A percentile compares a stretch with the other conserved stretches of the same genome.
Evolutionary conservation across 345 rosid species (phyloP).

Genomic region (Aethionema arabicum): DNA sequence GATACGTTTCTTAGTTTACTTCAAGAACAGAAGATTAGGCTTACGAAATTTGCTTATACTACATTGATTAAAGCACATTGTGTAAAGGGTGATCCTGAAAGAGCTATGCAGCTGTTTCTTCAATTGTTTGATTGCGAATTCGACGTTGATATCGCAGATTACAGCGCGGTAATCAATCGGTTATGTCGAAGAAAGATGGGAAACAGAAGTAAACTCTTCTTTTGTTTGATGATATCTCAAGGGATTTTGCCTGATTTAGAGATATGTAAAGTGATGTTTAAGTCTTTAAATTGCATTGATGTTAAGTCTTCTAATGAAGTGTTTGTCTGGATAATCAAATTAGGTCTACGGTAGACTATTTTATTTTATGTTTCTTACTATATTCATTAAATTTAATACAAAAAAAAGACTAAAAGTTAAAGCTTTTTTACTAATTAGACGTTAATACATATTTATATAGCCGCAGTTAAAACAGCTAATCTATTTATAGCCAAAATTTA

Average conservation of each 20-base stretch:
- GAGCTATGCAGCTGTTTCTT: constrained; percentile 41
- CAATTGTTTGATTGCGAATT: constrained; percentile 61
- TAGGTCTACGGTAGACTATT: no score
- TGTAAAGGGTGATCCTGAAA: constrained; percentile 57
- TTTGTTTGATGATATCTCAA: constrained; percentile 52
- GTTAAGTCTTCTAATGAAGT: constrained; percentile 38
- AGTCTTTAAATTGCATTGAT: constrained; percentile 41
- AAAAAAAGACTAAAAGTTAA: no score
- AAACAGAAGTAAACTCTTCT: constrained; percentile 47
- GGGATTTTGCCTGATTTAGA: constrained; percentile 60
- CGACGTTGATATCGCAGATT: constrained; percentile 60
- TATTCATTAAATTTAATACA: no score
- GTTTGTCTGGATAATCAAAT: constrained; percentile 50
- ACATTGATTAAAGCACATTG: constrained; percentile 76
- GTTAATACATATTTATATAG: no score
- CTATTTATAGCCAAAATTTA: no score
- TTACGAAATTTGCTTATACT: constrained; percentile 60
- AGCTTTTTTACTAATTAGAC: no score
- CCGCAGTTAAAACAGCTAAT: no score
- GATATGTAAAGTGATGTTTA: constrained; percentile 53
- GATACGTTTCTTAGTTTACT: constrained; percentile 50
- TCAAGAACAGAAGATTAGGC: constrained; percentile 34
- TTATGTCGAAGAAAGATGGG: constrained; percentile 54
- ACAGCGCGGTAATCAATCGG: constrained; percentile 68
- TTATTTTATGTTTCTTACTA: no score